A percentile compares a stretch with the other conserved stretches of the same genome.
These are phyloP conservation scores for Penicillium griseofulvum DNA, from an alignment of 2,329 filamentous ascomycete species.

Conservation along the genomic window DNA sequence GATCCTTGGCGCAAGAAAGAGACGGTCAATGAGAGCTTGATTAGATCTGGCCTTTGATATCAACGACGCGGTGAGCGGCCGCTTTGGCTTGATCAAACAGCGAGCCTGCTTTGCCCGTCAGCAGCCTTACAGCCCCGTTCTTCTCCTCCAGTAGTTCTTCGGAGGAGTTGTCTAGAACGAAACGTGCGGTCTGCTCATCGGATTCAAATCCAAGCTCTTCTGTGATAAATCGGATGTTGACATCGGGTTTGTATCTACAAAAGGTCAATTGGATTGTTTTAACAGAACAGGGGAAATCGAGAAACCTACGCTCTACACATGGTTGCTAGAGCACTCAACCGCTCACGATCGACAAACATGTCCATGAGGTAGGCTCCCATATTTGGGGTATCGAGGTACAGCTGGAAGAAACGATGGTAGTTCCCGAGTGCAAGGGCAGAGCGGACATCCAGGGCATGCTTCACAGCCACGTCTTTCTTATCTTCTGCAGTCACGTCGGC, in stretches of 20 bases:
- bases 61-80: constrained; percentile 78
- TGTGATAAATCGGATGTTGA: constrained; percentile 86
- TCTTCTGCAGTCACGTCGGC: constrained; percentile 98
- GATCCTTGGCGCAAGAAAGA: background rate
- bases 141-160: constrained; percentile 75
- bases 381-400: constrained; percentile 90
- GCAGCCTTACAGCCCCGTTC: constrained; percentile 68
- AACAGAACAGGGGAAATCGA: background rate
- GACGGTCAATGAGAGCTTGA: constrained; percentile 5
- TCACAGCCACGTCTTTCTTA: constrained; percentile 78
- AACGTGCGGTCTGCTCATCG: constrained; percentile 84
- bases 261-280: background rate
- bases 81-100: constrained; percentile 72
- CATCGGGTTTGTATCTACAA: constrained; percentile 81
- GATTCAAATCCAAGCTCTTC: constrained; percentile 96
- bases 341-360: constrained; percentile 95
- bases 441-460: constrained; percentile 87
- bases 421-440: constrained; percentile 90
- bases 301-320: constrained; percentile 91
- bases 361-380: constrained; percentile 99
- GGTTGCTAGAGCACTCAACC: constrained; percentile 81
- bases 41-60: constrained; percentile 92
- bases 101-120: constrained; percentile 68
- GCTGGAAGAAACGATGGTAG: constrained; percentile 96
- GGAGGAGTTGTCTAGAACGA: constrained; percentile 77